A percentile compares a stretch with the other conserved stretches of the same genome.
These are phyloP conservation scores for Pyracantha coccinea DNA, from an alignment of 331 rosid species.

Conservation along the genomic window DNA sequence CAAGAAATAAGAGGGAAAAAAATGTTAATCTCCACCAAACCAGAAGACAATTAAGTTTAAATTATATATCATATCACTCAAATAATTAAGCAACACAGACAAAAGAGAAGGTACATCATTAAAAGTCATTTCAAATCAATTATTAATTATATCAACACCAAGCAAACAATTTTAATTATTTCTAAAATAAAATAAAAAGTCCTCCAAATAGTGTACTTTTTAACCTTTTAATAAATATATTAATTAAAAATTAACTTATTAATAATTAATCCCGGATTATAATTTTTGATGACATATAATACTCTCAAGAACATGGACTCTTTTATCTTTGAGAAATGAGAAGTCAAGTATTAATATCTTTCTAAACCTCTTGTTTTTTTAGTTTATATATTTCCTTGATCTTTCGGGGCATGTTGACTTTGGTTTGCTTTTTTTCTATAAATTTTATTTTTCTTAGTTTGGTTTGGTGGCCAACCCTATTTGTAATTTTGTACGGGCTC, in stretches of 20 bases:
- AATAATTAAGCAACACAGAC: neutral
- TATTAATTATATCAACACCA: neutral
- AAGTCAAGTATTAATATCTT: neutral
- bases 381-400: neutral
- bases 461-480: slow-evolving; percentile 1
- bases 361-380: neutral
- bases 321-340: no score
- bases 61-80: neutral
- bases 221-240: neutral
- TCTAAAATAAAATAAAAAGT: neutral
- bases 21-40: slow-evolving; percentile 21
- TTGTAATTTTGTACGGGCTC: neutral
- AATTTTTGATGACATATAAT: neutral
- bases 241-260: neutral
- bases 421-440: neutral
- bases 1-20: slow-evolving; percentile 12
- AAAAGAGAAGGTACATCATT: slow-evolving; percentile 17
- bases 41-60: slow-evolving; percentile 11
- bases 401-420: slow-evolving; percentile 22
- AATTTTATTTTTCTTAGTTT: neutral
- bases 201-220: neutral
- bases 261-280: neutral
- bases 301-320: neutral
- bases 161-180: neutral
- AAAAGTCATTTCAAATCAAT: slow-evolving; percentile 8